Base-by-base conservation (phyloP, 352 stramenopile genomes). In the Saprolegnia parasitica region DNA sequence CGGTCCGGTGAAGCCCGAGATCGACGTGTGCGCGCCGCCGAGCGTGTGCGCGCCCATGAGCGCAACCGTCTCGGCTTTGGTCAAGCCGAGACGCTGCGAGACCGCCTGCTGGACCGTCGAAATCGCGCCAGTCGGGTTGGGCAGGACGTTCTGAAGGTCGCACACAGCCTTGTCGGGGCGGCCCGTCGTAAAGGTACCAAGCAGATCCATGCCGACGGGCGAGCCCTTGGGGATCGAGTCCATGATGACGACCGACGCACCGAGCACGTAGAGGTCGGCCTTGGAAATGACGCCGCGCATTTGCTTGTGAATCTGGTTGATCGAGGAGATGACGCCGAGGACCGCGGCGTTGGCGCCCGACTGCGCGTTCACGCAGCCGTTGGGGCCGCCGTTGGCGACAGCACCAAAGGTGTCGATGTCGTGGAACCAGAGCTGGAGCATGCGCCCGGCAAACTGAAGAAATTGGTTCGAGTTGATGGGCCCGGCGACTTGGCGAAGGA, bases 391-490 rank as follows among this genome's bases (percentile, higher is more conserved):
- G 35, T 60, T 60, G 52, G 20, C 11, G 20, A 20, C 20, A 40
- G 35, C 52, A 3, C 52, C 52, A 60, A 60, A 60, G 3, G 52
- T 60, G n/a, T 60, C 52, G 35, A 15, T 21, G 8, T 60, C 52
- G 20, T 60, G 52, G 35, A 60, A 60, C 52, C 52, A 60, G 20
- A 60, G 52, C 52, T 60, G 52, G 13, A 60, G 16, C 24, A 60
- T 60, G 24, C 52, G 24, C 9, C 52, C 42, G 42, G 42, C 42
- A 49, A 49, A 49, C 42, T 49, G 42, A 8, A 60, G 24, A 60
- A 60, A 60, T 11, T 60, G 52, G 52, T 60, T 40, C 16, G 52
- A 60, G 35, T 40, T n/a, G 24, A 60, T n/a, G 35, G 52, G 52
- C 13, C 52, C 52, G 1, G 52, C 52, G 35, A 40, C 52, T n/a